phyloP scores from a whole-genome alignment of 345 rosid genomes.

The Salix arbutifolia region DNA sequence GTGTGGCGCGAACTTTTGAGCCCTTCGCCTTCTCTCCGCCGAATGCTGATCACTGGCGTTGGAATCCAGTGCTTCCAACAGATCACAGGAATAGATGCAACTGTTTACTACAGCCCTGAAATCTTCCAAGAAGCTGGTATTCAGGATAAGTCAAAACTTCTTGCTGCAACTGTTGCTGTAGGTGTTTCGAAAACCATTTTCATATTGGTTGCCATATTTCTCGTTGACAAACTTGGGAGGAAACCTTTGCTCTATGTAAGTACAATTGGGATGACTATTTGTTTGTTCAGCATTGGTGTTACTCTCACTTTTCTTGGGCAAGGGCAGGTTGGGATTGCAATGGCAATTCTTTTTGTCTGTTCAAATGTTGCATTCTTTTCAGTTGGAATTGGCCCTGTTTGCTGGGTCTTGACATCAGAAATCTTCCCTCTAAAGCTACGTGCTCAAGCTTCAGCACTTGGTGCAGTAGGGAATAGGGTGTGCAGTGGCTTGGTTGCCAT shows the following conservation, averaged over 20 bases:
- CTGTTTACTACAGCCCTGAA: slow-evolving; percentile 79
- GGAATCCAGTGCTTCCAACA: slow-evolving; percentile 93
- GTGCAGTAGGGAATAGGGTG: slow-evolving; percentile 72
- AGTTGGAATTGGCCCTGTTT: slow-evolving; percentile 71
- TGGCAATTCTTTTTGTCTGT: slow-evolving; percentile 54
- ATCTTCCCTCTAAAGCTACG: slow-evolving; percentile 71
- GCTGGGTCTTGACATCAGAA: slow-evolving; percentile 82
- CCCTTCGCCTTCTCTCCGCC: slow-evolving; percentile 63
- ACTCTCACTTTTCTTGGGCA: slow-evolving; percentile 52
- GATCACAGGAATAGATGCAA: slow-evolving; percentile 75
- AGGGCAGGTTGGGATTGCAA: slow-evolving; percentile 39
- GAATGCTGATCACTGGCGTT: slow-evolving; percentile 67
- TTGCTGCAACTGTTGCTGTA: slow-evolving; percentile 71
- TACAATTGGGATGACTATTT: slow-evolving; percentile 77
- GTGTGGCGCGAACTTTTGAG: slow-evolving; percentile 71
- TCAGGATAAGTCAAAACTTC: slow-evolving; percentile 48
- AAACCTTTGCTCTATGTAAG: slow-evolving; percentile 77
- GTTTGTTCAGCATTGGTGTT: slow-evolving; percentile 53
- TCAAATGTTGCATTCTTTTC: slow-evolving; percentile 85
- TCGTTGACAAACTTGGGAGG: slow-evolving; percentile 63
- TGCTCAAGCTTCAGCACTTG: slow-evolving; percentile 77
- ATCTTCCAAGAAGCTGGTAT: slow-evolving; percentile 66
- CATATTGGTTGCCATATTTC: slow-evolving; percentile 60
- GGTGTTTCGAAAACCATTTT: slow-evolving; percentile 64
- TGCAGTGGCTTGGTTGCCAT: slow-evolving; percentile 73